Base-by-base conservation (phyloP, 2,329 filamentous ascomycete species). In the Byssochlamys sp. region DNA sequence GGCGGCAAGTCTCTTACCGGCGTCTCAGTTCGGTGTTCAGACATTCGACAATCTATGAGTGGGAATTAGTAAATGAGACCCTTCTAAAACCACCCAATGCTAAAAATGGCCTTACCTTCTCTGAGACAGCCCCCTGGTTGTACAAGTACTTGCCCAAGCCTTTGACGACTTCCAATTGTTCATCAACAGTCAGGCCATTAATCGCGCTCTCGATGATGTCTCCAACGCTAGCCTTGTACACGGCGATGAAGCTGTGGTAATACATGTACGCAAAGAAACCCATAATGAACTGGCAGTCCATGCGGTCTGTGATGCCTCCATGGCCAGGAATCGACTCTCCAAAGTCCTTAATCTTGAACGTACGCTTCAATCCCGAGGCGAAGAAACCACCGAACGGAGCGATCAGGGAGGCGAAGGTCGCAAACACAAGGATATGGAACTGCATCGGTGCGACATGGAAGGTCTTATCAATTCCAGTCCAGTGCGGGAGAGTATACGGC, bases 231-330 rank as follows among this genome's bases (percentile, higher is more conserved):
- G 88, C 85, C 73, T 92, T 90, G 79, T 96, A 85, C 5, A 90
- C 81, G 3, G 91, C 91, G 68, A 99, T 92, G 73, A 99, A 99
- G 69, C 89, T 94, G 73, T 96, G 91, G 77, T 95, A 99, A 77
- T 99, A 99, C 83, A 99, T 91, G 78, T 91, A 97, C 14, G 92
- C 85, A 68, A 99, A 97, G 75, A 96, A 94, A 7, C 94, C 94
- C 94, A 99, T 99, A 78, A 97, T 97, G 77, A 99, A 99, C 71
- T 99, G 94, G 73, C 94, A 99, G 71, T 99, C 94, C 92, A 99
- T 97, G 61, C 94, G 89, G 72, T 99, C 94, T 14, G 94, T 99
- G 78, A 99, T 97, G 65, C 94, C 94, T 60, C 94, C 94, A 68
- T 99, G 94, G 25, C 94, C 94, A 1, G 94, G 94, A 65, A 99